A percentile compares a stretch with the other conserved stretches of the same genome.
phyloP scores from a whole-genome alignment of 1,139 yeast genomes.

The Sugiyamaella castrensis region DNA sequence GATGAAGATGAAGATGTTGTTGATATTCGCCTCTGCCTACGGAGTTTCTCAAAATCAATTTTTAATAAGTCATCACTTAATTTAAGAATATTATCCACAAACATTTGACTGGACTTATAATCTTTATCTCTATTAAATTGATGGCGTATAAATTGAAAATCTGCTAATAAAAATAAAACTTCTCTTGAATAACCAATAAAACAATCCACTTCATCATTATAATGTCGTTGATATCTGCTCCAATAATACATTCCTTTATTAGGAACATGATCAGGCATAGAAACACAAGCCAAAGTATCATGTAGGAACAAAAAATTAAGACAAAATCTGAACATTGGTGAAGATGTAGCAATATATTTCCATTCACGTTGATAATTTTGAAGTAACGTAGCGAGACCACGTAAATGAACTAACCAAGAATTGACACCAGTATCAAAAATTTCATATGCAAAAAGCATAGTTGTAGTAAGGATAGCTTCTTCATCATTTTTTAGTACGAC shows the following conservation, averaged over 20 bases:
- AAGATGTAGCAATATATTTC: neutral
- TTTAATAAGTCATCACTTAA: constrained; percentile 1
- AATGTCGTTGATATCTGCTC: constrained; percentile 1
- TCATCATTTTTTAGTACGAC: constrained; percentile 6
- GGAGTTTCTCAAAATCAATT: neutral
- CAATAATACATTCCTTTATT: constrained; percentile 3
- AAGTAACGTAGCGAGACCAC: constrained; percentile 9
- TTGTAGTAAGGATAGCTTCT: constrained; percentile 8
- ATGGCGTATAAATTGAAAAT: constrained; percentile 9
- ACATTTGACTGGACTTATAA: constrained; percentile 1
- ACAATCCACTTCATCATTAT: constrained; percentile 3
- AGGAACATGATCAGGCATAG: constrained; percentile 13
- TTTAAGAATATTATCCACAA: constrained; percentile 6
- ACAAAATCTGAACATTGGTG: constrained; percentile 8
- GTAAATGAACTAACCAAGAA: constrained; percentile 11
- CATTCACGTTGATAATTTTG: constrained; percentile 3
- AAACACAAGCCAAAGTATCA: constrained; percentile 13
- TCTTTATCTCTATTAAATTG: neutral
- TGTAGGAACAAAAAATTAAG: constrained; percentile 9
- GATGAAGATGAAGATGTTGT: neutral
- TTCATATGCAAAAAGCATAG: constrained; percentile 13
- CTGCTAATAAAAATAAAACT: constrained; percentile 6
- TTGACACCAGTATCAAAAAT: constrained; percentile 14
- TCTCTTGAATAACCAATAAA: constrained; percentile 9
- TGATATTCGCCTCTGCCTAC: neutral